Base-by-base conservation (phyloP, 2,329 filamentous ascomycete species). In the Penicillium sp. region DNA sequence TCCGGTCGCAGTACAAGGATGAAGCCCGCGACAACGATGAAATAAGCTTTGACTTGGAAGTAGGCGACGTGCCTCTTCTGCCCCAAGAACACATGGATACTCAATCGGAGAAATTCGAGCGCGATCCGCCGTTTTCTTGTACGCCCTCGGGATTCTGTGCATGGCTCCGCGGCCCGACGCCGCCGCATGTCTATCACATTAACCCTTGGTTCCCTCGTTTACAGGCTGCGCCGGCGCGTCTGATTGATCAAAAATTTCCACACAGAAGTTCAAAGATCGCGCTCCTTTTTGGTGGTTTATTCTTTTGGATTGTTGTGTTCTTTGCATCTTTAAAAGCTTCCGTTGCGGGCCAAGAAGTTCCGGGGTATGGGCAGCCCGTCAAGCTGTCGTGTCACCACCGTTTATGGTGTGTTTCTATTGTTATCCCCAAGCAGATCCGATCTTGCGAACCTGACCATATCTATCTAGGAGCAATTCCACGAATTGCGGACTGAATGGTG, bases 401-500 rank as follows among this genome's bases (percentile, higher is more conserved):
- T 42, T 60, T 75, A 46, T 72, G 71, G 79, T 72, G 67, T 40
- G 77, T 72, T 35, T 79, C 79, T 60, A 69, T 40, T 44, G 13
- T 39, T 51, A 16, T 50, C 44, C 34, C 38, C 12, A 8, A 15
- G 13, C 21, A 15, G 10, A 18, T 39, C 8, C 1, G 23, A 29
- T 15, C 4, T 39, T 31, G 10, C 34, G 38, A 45, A 38, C 25
- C 56, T 61, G 34, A 57, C n/a, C 10, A 18, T 52, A 27, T 21
- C 13, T 5, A 21, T 45, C n/a, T 25, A 65, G 72, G 71, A 53
- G 56, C 9, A 72, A 73, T 64, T 62, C 74, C 7, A 73, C 71
- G 0, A 60, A 68, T n/a, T 86, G 82, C 60, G 82, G 82, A 3
- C 59, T 85, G 3, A 79, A 85, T 65, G 82, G 82, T 0, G 77